Evolutionary conservation across 2,329 filamentous ascomycete genomes (phyloP), one percentile per base, ranked within the genome.

Genomic region (Ascochyta koolunga): DNA sequence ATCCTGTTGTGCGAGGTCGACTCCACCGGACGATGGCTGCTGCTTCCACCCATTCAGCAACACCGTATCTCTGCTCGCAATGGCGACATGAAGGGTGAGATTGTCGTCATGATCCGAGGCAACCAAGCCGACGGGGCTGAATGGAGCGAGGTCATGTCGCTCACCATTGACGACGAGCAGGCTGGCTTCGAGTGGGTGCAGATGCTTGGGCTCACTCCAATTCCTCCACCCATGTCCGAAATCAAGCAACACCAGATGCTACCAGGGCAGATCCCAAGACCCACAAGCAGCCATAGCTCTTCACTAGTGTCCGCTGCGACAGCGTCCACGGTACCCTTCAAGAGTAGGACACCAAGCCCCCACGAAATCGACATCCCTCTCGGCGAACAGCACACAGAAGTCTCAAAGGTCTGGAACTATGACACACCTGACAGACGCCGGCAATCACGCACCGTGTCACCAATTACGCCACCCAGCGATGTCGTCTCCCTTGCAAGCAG

Each of bases 1-100:
- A 73, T 99, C n/a, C 83, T 99, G 19, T 89, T 99, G 51, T 93
- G 93, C 62, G 93, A 98, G 74, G 86, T 92, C n/a, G 91, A 92
- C 38, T 83, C 85, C 46, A 82, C 83, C 5, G 86, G 89, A 13
- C 85, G 86, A 47, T 98, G 91, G 86, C 83, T 99, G 4, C 82
- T 99, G 0, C 96, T 99, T 67, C 89, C 93, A n/a, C 93, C 95
- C 1, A 82, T 97, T n/a, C 82, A 87, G 16, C 82, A 86, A 59
- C 80, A 82, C 31, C 83, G 85, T 56, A 83, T 96, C 18, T 98
- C 95, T 11, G 91, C 92, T 43, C 87, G 93, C 33, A 86, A 82
- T 55, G 92, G 92, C 11, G 87, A 92, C 32, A 73, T 78, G n/a
- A 80, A 83, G 46, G 83, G 86, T 24, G 88, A 96, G 61, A 82